Percentiles rank a stretch among this genome's conserved stretches.
Evolutionary conservation across 2,329 filamentous ascomycete genomes (phyloP).

Genomic region (Fulvia fulva): DNA sequence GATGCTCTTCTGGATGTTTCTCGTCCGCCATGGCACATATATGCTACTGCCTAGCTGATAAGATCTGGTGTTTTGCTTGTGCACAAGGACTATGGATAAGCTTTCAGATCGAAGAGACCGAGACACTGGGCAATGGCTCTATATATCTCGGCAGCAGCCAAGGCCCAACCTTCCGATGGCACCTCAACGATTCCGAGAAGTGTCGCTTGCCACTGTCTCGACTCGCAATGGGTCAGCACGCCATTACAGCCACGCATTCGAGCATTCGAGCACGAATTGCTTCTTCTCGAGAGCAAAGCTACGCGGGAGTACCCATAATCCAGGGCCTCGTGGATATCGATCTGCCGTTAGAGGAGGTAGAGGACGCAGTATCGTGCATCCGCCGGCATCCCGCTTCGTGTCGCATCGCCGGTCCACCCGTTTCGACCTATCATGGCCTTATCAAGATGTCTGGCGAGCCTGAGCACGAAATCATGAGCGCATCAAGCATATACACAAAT

Average conservation of each 20-base stretch:
- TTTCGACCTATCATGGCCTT: neutral
- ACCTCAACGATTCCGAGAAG: neutral
- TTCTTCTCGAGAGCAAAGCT: neutral
- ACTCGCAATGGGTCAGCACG: neutral
- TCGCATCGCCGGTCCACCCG: neutral
- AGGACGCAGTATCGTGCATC: neutral
- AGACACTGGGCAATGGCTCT: neutral
- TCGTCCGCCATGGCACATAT: no score
- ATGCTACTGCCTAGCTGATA: no score
- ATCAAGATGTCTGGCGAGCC: neutral
- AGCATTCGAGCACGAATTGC: neutral
- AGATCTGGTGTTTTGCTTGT: no score
- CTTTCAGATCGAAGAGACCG: neutral
- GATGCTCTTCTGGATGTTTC: neutral
- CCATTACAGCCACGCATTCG: neutral
- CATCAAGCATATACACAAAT: neutral
- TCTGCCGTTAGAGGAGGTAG: neutral
- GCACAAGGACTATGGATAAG: neutral
- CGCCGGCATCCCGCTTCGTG: neutral
- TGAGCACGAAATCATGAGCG: neutral
- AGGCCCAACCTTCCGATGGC: neutral
- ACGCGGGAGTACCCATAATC: neutral
- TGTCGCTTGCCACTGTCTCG: neutral
- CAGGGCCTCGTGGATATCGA: neutral
- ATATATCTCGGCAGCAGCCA: neutral